Evolutionary conservation across 2,329 filamentous ascomycete species (phyloP), one percentile per base, ranked within the genome.

Genomic region (Aureobasidium sp.): DNA sequence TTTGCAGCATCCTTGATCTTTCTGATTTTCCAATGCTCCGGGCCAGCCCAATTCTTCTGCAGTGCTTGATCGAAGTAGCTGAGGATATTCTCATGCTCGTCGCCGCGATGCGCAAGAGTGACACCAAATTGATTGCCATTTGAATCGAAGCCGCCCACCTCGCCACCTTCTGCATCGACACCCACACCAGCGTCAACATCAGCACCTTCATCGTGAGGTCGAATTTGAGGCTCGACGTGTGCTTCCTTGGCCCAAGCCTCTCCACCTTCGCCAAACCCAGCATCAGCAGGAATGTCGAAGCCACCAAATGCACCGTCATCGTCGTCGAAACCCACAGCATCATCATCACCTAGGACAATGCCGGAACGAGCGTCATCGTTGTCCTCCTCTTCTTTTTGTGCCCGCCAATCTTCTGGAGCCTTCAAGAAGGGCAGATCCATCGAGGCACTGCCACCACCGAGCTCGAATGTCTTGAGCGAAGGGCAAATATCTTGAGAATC

Each of bases 1-100:
- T 92, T 91, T 69, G 74, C 79, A 15, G 73, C 75, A 61, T 86
- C 83, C 68, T 97, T 97, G 74, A 99, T 94, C 71, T 91, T 91
- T 65, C 90, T 84, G 71, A 99, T 97, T 67, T 93, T 88, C 94
- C 94, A 99, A 75, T 99, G 94, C 73, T 97, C 94, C n/a, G 94
- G 93, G 53, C 91, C 95, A 6, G 89, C 88, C 93, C 94, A 99
- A 70, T 97, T 97, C 81, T 96, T 97, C 72, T 94, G 90, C 47
- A 97, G 78, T 2, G 93, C 92, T 70, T 96, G 91, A 73, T 99
- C 94, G 71, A 99, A 99, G 77, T 97, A 99, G 70, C 90, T 89
- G n/a, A 99, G 82, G 62, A 99, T 96, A 69, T 96, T 93, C 68
- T 97, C 91, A 71, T 97, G 91, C 55, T 81, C 81, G 60, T 85